Evolutionary conservation across 2,329 filamentous ascomycete species (phyloP).

Genomic region (Thielaviopsis musarum): DNA sequence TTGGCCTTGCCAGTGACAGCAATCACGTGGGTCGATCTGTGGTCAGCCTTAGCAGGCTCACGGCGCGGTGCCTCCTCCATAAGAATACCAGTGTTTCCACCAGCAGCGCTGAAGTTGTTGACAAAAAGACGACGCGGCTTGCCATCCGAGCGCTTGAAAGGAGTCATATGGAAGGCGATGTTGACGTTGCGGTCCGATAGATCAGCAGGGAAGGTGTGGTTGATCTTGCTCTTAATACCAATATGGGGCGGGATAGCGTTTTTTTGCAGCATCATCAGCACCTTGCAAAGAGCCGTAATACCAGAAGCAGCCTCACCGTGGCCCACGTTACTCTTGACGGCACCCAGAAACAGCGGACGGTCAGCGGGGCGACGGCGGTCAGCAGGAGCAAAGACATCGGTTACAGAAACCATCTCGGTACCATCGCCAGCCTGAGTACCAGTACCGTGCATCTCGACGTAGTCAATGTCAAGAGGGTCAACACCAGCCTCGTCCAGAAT

Average conservation of each 20-base stretch:
- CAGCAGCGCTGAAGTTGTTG: conserved; percentile 57
- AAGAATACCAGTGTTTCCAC: conserved; percentile 52
- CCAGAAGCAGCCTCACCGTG: conserved; percentile 47
- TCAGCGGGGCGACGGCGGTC: conserved; percentile 28
- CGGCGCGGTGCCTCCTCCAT: conserved; percentile 43
- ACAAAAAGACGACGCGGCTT: conserved; percentile 34
- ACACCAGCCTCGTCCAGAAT: conserved; percentile 58
- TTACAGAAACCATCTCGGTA: conserved; percentile 66
- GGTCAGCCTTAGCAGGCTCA: conserved; percentile 30
- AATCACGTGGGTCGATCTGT: conserved; percentile 40
- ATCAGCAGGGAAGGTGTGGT: conserved; percentile 40
- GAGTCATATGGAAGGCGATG: conserved; percentile 37
- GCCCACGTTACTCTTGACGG: conserved; percentile 48
- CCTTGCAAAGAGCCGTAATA: conserved; percentile 44
- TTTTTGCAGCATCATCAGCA: conserved; percentile 47
- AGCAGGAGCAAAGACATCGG: conserved; percentile 33
- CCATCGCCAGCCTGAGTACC: conserved; percentile 75
- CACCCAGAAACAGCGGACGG: conserved; percentile 42
- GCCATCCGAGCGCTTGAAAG: conserved; percentile 31
- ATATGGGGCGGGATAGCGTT: conserved; percentile 46
- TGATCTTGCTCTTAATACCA: conserved; percentile 49
- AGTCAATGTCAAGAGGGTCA: conserved; percentile 60
- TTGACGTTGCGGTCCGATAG: conserved; percentile 39
- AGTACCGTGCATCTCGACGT: conserved; percentile 82
- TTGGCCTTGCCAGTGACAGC: conserved; percentile 39